Base-by-base conservation (phyloP, 1,139 yeast genomes). In the Scheffersomyces illinoinensis region DNA sequence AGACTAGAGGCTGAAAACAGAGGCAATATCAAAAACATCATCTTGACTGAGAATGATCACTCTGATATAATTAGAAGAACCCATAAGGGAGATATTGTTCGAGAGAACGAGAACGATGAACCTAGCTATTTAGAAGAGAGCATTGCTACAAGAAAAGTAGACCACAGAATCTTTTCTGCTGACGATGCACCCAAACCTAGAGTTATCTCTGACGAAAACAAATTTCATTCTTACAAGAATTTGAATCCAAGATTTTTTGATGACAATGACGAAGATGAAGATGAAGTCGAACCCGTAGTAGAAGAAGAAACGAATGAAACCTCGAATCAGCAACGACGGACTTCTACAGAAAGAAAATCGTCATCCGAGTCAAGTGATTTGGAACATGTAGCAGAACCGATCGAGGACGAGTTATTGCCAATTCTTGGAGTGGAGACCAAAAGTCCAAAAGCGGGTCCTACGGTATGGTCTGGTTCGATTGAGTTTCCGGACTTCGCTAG, bases 71-170 rank as follows among this genome's bases (percentile, higher is more conserved):
- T 91, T 58, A 81, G 93, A 64, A 79, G 91, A 66, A 91, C 97
- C 1, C 97, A 91, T 69, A 91, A 90, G 70, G 97, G 97, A 43
- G 97, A 92, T 62, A 95, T 91, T 66, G 73, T 90, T 50, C 51
- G 68, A 24, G 68, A 66, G 56, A 64, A 81, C 56, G 73, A 74
- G 48, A 69, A 72, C 54, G 68, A 71, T 47, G 69, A 65, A 33
- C 64, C 65, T 14, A 72, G 69, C 24, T 75, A 72, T 17, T 70
- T 71, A 52, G 78, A 76, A 54, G 71, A 69, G 46, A 71, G 70
- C 56, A 76, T 81, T 26, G 51, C 51, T 20, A 75, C 81, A 56
- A 71, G 76, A 54, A 74, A 81, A 51, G 78, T 81, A 52, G 85
- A 79, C 63, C 84, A 82, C 66, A 66, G 83, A 53, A 65, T 76